These are phyloP conservation scores for Sporothrix brasiliensis DNA, from an alignment of 2,329 filamentous ascomycete species.

Conservation along the genomic window DNA sequence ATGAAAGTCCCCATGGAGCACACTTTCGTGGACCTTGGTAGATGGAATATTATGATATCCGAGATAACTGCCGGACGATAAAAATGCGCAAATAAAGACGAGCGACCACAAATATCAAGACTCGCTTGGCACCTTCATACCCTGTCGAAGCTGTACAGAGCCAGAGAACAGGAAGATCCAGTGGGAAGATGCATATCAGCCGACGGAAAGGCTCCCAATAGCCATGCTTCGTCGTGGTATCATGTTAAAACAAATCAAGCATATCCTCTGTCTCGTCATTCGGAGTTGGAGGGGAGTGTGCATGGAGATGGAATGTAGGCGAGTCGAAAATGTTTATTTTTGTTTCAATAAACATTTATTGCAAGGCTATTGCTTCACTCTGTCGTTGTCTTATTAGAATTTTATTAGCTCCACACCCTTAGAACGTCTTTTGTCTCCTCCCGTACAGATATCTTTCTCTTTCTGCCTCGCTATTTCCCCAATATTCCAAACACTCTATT, in stretches of 20 bases:
- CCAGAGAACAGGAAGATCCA: too few relatives aligned
- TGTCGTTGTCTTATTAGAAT: not conserved
- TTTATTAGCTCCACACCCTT: not conserved
- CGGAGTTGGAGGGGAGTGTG: conserved; percentile 7
- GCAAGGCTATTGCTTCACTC: too few relatives aligned
- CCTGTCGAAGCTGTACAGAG: too few relatives aligned
- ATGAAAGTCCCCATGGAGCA: not conserved
- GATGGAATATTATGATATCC: too few relatives aligned
- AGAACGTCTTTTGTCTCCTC: not conserved
- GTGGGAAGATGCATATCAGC: not conserved
- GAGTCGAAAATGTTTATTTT: not conserved
- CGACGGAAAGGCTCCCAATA: not conserved
- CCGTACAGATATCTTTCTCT: not conserved
- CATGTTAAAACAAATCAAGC: not conserved
- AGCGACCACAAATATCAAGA: not conserved
- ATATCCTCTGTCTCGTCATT: not conserved
- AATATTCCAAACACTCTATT: not conserved
- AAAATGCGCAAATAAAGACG: not conserved
- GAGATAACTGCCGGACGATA: too few relatives aligned
- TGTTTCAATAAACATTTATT: not conserved
- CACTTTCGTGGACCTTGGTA: not conserved
- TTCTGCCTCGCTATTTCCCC: not conserved
- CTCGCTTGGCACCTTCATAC: too few relatives aligned
- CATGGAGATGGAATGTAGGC: not conserved
- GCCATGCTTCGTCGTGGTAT: not conserved